A percentile compares a stretch with the other conserved stretches of the same genome.
phyloP scores from a whole-genome alignment of 192 early-diverging fungal genomes.

The Linnemannia zychae region DNA sequence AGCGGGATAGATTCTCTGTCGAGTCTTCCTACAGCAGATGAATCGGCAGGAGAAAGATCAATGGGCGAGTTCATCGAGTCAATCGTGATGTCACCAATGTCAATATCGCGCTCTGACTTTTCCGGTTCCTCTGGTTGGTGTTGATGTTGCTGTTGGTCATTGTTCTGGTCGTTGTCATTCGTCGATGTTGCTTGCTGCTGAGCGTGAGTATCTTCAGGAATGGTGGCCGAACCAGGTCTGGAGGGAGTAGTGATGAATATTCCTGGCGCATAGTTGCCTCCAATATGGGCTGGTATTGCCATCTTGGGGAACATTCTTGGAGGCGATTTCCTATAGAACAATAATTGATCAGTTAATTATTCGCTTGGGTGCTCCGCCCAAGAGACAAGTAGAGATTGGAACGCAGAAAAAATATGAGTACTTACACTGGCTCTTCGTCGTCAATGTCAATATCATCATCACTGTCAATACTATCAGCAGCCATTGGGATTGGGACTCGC shows the following conservation, averaged over 20 bases:
- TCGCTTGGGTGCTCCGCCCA: not conserved
- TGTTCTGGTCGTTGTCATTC: not conserved
- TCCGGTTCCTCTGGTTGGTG: not conserved
- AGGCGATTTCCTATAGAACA: slow-evolving; percentile 45
- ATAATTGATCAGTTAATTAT: slow-evolving; percentile 5
- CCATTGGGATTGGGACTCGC: slow-evolving; percentile 43
- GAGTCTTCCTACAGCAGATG: slow-evolving; percentile 13
- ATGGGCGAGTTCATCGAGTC: slow-evolving; percentile 63
- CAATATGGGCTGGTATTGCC: slow-evolving; percentile 41
- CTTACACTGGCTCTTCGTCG: slow-evolving; percentile 68
- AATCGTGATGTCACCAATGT: slow-evolving; percentile 46
- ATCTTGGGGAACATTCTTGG: slow-evolving; percentile 53
- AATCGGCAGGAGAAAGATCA: slow-evolving; percentile 56
- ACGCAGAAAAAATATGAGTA: not conserved
- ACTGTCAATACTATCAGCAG: slow-evolving; percentile 61
- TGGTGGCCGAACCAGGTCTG: slow-evolving; percentile 55
- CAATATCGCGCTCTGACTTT: slow-evolving; percentile 8
- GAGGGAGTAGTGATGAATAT: slow-evolving; percentile 63
- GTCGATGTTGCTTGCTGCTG: slow-evolving; percentile 14
- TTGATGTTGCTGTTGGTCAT: not conserved
- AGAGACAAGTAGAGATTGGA: no score
- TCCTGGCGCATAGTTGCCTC: slow-evolving; percentile 58
- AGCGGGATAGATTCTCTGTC: not conserved
- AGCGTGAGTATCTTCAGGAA: slow-evolving; percentile 47
- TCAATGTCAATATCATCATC: slow-evolving; percentile 76